A percentile compares a stretch with the other conserved stretches of the same genome.
Conservation (phyloP, 768 basidiomycete species). For the Mycena filopes region DNA sequence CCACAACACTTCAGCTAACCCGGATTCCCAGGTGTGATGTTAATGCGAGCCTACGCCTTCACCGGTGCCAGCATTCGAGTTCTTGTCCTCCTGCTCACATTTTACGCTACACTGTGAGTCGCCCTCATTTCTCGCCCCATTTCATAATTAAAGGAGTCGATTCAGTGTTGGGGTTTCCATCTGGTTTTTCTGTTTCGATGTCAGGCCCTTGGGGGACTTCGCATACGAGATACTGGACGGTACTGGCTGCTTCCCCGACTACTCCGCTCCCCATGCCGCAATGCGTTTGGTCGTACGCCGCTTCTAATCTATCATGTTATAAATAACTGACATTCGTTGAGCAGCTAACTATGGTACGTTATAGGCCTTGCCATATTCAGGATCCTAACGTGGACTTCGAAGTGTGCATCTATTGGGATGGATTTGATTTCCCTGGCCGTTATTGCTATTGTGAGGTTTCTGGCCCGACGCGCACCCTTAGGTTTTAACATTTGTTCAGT, state of each 20-base stretch:
- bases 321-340: constrained; percentile 6
- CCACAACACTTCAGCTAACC: neutral
- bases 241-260: constrained; percentile 54
- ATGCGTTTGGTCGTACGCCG: constrained; percentile 43
- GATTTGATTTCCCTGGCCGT: constrained; percentile 49
- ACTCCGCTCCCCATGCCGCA: constrained; percentile 36
- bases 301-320: neutral
- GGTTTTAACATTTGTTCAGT: constrained; percentile 28
- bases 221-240: constrained; percentile 38
- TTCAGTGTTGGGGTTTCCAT: constrained; percentile 41
- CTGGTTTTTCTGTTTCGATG: constrained; percentile 49
- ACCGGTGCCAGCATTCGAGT: constrained; percentile 46
- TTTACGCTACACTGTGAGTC: constrained; percentile 42
- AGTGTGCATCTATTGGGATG: constrained; percentile 51
- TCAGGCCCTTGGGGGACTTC: constrained; percentile 36
- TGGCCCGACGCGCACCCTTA: neutral
- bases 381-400: constrained; percentile 31
- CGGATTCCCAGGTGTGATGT: constrained; percentile 48
- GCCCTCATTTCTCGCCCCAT: no score
- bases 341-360: constrained; percentile 24
- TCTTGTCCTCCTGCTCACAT: constrained; percentile 42
- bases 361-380: constrained; percentile 27
- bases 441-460: constrained; percentile 45
- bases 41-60: constrained; percentile 58
- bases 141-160: no score